phyloP scores from a whole-genome alignment of 2,329 filamentous ascomycete genomes.

The Exophiala lecanii-corni region DNA sequence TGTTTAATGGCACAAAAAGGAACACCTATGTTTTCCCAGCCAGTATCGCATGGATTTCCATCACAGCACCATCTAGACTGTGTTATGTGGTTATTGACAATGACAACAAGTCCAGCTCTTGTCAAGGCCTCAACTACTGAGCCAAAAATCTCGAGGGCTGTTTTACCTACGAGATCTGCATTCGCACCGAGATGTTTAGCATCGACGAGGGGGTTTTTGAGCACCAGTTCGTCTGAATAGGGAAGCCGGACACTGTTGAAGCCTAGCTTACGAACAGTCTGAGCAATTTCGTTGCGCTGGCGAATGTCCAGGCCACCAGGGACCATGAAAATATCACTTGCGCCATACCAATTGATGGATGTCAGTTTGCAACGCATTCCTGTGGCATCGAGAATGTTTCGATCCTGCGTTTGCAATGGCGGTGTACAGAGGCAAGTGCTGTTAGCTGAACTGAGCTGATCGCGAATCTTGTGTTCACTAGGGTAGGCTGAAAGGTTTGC shows the following conservation, averaged over 20 bases:
- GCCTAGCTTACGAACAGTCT: conserved; percentile 56
- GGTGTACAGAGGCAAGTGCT: conserved; percentile 41
- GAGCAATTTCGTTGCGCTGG: conserved; percentile 58
- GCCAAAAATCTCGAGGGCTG: conserved; percentile 58
- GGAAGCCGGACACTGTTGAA: conserved; percentile 68
- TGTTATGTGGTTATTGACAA: conserved; percentile 68
- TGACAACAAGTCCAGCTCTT: conserved; percentile 58
- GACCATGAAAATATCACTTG: conserved; percentile 62
- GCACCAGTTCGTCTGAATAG: conserved; percentile 65
- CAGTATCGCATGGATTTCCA: conserved; percentile 61
- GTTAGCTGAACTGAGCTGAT: conserved; percentile 4
- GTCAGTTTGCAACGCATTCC: conserved; percentile 58
- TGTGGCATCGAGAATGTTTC: conserved; percentile 56
- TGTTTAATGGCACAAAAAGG: conserved; percentile 57
- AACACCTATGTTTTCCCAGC: conserved; percentile 63
- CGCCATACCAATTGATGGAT: conserved; percentile 68
- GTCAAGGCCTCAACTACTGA: conserved; percentile 58
- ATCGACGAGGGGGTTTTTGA: conserved; percentile 53
- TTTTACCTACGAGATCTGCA: conserved; percentile 52
- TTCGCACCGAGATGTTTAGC: conserved; percentile 53
- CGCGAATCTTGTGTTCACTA: conserved; percentile 2
- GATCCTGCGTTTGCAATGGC: conserved; percentile 56
- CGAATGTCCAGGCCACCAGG: conserved; percentile 60
- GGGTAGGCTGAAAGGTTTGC: conserved; percentile 4
- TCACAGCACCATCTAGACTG: conserved; percentile 66